Percentiles rank a stretch among this genome's conserved stretches.
Evolutionary conservation across 345 rosid genomes (phyloP).

Genomic region (Gossypium bickii): DNA sequence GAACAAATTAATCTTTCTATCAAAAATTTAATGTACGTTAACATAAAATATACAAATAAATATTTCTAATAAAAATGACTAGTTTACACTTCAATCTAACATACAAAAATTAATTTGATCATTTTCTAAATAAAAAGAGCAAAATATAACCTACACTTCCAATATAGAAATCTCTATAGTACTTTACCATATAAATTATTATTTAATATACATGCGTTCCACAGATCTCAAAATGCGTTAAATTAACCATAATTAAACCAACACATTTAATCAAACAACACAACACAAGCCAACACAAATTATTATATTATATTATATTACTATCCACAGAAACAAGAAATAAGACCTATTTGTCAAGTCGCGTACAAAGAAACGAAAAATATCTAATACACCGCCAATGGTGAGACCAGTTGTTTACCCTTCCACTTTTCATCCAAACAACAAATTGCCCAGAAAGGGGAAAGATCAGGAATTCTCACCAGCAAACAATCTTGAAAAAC

Average conservation of each 20-base stretch:
- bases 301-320: neutral
- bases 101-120: too few species aligned
- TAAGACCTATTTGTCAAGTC: neutral
- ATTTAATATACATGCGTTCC: too few species aligned
- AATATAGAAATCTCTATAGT: too few species aligned
- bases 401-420: neutral
- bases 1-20: too few species aligned
- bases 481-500: constrained; percentile 25
- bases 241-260: neutral
- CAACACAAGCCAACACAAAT: neutral
- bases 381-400: neutral
- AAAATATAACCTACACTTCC: too few species aligned
- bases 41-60: too few species aligned
- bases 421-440: constrained; percentile 12
- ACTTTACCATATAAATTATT: too few species aligned
- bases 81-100: too few species aligned
- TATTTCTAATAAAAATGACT: too few species aligned
- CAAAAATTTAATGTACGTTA: too few species aligned
- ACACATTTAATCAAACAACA: neutral
- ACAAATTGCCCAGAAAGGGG: constrained; percentile 11
- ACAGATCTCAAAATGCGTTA: too few species aligned
- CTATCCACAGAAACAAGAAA: neutral
- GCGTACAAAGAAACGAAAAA: neutral
- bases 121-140: too few species aligned
- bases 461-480: constrained; percentile 21